A percentile compares a stretch with the other conserved stretches of the same genome.
Evolutionary conservation across 2,329 filamentous ascomycete genomes (phyloP).

Genomic region (Colletotrichum cereale): DNA sequence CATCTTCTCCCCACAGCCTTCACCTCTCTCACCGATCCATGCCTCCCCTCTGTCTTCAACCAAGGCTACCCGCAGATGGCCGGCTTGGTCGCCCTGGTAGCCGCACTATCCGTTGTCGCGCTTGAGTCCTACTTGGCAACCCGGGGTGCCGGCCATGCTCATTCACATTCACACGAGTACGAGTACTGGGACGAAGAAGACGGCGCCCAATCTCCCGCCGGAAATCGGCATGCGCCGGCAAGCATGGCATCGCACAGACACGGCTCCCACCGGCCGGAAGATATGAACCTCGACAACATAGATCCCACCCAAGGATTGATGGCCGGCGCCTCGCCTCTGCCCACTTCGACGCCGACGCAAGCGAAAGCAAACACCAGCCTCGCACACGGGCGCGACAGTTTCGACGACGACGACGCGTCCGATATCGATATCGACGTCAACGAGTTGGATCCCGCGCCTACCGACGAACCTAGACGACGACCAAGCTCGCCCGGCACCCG

Average conservation of each 20-base stretch:
- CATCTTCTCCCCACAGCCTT: slow-evolving; percentile 80
- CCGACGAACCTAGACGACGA: slow-evolving; percentile 39
- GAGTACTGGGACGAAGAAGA: slow-evolving; percentile 62
- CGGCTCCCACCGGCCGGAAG: slow-evolving; percentile 56
- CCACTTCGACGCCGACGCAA: slow-evolving; percentile 62
- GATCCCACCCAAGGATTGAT: slow-evolving; percentile 68
- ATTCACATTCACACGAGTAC: slow-evolving; percentile 62
- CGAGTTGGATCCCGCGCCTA: slow-evolving; percentile 64
- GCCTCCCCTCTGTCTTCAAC: slow-evolving; percentile 84
- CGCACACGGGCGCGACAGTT: slow-evolving; percentile 36
- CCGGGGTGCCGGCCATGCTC: slow-evolving; percentile 71
- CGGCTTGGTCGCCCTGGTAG: slow-evolving; percentile 84
- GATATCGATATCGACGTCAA: slow-evolving; percentile 72
- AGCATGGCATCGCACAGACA: slow-evolving; percentile 55
- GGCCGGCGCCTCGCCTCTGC: slow-evolving; percentile 69
- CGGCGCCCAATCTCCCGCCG: slow-evolving; percentile 44
- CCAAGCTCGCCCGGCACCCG: slow-evolving; percentile 47
- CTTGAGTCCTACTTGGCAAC: slow-evolving; percentile 92
- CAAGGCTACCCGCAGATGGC: slow-evolving; percentile 83
- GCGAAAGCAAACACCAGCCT: slow-evolving; percentile 38
- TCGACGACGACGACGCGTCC: slow-evolving; percentile 61
- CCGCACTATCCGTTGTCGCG: slow-evolving; percentile 84
- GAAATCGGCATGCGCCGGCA: slow-evolving; percentile 40
- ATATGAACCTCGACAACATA: slow-evolving; percentile 65
- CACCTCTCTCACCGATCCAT: slow-evolving; percentile 74